Evolutionary conservation across 805 yeast genomes (phyloP), one percentile per base, ranked within the genome.

Genomic region (Hanseniaspora mollemarum): DNA sequence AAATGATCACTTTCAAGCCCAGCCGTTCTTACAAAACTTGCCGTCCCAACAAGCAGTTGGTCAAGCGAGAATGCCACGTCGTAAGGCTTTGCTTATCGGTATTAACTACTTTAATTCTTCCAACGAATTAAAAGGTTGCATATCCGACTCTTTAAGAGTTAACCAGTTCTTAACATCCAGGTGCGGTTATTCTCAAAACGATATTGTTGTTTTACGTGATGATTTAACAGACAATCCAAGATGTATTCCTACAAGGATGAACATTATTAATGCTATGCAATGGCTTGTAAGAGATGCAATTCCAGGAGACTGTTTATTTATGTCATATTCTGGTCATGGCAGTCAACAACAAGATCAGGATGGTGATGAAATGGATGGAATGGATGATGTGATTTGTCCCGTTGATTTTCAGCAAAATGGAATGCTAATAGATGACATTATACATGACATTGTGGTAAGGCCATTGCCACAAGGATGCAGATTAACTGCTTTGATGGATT

Each of bases 271-370:
- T 39, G 95, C 87, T 2, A 82, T 83, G 83, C 78, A 74, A 51
- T 85, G 95, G 95, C 72, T 85, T 21, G 88, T 81, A 19, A 69
- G 68, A 19, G 82, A 72, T 54, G 92, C 94, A 0, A 70, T 67
- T 56, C 81, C 92, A 15, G 83, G 85, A 57, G 94, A 85, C 65
- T 76, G 87, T 8, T 64, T 85, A 45, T 80, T 86, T 58, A 77
- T 86, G 72, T 94, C 86, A 62, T 85, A 81, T 61, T 82, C 92
- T 0, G 92, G 95, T 7, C 95, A 86, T 61, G 95, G 95, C 28
- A 87, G 92, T 1, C 83, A 79, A 59, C 76, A 78, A 4, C 65
- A 69, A 43, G 94, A 85, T 62, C 60, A 67, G 31, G 77, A 79
- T 58, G 87, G 87, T 22, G 92, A 83, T 59, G 90, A 83, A 59